A percentile compares a stretch with the other conserved stretches of the same genome.
Conservation (phyloP, 202 grass and related monocot species). For the Setaria italica region DNA sequence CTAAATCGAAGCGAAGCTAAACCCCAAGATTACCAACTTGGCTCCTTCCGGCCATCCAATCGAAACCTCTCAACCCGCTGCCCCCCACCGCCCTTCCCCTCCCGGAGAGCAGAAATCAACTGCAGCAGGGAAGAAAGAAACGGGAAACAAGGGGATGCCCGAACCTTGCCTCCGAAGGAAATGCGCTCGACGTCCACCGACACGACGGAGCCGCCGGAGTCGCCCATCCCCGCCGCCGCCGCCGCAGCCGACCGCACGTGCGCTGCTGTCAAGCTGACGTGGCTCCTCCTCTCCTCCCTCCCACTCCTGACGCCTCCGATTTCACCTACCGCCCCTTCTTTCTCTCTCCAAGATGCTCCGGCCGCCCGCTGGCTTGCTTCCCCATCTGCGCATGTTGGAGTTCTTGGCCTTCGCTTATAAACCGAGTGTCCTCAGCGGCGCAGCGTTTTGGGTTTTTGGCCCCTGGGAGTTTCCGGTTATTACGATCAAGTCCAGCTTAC, state of each 20-base stretch:
- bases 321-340: conserved; percentile 30
- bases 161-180: conserved; percentile 91
- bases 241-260: conserved; percentile 19
- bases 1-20: conserved; percentile 37
- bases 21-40: conserved; percentile 16
- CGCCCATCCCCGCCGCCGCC: conserved; percentile 54
- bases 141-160: conserved; percentile 18
- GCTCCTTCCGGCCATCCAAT: conserved; percentile 8
- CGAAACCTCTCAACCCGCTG: conserved; percentile 29
- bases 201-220: conserved; percentile 70
- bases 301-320: not conserved
- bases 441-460: conserved; percentile 11
- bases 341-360: conserved; percentile 35
- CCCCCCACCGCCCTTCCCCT: not conserved
- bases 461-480: conserved; percentile 25
- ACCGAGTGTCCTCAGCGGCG: conserved; percentile 37
- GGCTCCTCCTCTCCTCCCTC: conserved; percentile 9
- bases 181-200: conserved; percentile 95
- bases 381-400: conserved; percentile 44
- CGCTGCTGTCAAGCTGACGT: conserved; percentile 12
- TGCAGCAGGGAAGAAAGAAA: conserved; percentile 19
- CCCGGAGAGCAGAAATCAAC: conserved; percentile 9
- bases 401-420: conserved; percentile 66
- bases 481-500: conserved; percentile 12
- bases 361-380: conserved; percentile 42